phyloP scores from a whole-genome alignment of 148 eudicot genomes.

The Limonium bicolor region DNA sequence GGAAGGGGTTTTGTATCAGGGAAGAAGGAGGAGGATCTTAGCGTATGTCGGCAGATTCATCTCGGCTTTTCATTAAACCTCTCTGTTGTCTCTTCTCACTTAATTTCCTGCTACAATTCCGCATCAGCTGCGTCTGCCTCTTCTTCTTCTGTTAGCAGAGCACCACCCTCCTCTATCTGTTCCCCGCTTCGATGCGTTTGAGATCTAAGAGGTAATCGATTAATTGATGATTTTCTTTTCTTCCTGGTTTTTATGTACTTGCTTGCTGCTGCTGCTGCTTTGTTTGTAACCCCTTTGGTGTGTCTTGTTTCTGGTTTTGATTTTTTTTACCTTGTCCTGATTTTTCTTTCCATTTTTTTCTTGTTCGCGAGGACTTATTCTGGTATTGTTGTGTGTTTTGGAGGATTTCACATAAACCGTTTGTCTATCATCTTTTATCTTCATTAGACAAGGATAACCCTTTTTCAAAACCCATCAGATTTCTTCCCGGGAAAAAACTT shows the following conservation, averaged over 20 bases:
- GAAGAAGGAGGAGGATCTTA: neutral
- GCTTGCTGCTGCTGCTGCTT: neutral
- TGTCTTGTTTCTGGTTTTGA: neutral
- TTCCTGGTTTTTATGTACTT: neutral
- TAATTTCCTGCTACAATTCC: no score
- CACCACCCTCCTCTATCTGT: neutral
- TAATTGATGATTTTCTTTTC: neutral
- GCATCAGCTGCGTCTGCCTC: neutral
- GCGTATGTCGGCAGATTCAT: conserved; percentile 7
- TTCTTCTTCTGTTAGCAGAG: conserved; percentile 1
- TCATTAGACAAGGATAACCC: conserved; percentile 3
- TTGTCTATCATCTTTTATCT: neutral
- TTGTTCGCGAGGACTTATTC: conserved; percentile 7
- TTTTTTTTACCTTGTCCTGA: no score
- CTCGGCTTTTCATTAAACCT: conserved; percentile 1
- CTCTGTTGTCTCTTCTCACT: neutral
- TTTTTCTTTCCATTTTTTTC: neutral
- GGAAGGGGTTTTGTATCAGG: conserved; percentile 3
- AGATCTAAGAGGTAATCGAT: conserved; percentile 2
- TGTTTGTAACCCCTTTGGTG: neutral
- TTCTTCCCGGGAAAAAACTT: conserved; percentile 1
- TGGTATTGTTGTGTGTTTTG: conserved; percentile 6
- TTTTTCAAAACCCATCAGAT: conserved; percentile 3
- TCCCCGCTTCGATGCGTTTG: conserved; percentile 8
- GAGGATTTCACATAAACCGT: conserved; percentile 7